Base-by-base conservation (phyloP, 306 rosid species). In the Quercus dentata region DNA sequence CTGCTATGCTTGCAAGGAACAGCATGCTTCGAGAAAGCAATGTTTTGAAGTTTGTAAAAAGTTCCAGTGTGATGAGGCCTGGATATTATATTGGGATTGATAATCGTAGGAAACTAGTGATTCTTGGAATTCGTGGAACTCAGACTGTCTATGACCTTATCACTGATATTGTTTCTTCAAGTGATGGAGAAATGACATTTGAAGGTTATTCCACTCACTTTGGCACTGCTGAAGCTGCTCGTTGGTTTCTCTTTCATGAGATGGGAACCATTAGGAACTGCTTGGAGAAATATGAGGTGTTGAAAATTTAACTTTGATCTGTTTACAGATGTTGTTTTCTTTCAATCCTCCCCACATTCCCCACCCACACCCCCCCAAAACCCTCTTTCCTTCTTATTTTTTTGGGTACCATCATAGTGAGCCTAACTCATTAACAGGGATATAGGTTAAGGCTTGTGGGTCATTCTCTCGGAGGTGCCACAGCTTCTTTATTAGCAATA, bases 381-480 rank as follows among this genome's bases (percentile, higher is more conserved):
- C 13, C 31, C 74, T 41, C 27, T 61, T 69, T 74, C 71, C 57
- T 67, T 78, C 72, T 31, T 49, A 52, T 49, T 2, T 13, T 19
- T 33, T 61, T 57, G 52, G 58, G 69, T 77, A 49, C 61, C 68
- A 76, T 68, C 75, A 64, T 89, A 69, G 81, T 64, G 73, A 81
- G 63, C 71, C 88, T 85, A 83, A 90, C 85, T 85, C 86, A 77
- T 85, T 71, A 90, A 90, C 97, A 95, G 97, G 98, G 98, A 84
- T 95, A 64, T 85, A 93, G 93, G 92, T 85, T 95, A 85, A 90
- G 92, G 90, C 85, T 95, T 11, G 98, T 93, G 78, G 98, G 99
- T 78, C 99, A 95, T 95, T 95, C 99, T 56, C 93, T 93, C 72
- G 98, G 99, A 81, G 98, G 98, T 77, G 92, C 99, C 65, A 95